A percentile compares a stretch with the other conserved stretches of the same genome.
These are phyloP conservation scores for Hamamelis virginiana DNA, from an alignment of 164 flowering plant genomes.

Conservation along the genomic window DNA sequence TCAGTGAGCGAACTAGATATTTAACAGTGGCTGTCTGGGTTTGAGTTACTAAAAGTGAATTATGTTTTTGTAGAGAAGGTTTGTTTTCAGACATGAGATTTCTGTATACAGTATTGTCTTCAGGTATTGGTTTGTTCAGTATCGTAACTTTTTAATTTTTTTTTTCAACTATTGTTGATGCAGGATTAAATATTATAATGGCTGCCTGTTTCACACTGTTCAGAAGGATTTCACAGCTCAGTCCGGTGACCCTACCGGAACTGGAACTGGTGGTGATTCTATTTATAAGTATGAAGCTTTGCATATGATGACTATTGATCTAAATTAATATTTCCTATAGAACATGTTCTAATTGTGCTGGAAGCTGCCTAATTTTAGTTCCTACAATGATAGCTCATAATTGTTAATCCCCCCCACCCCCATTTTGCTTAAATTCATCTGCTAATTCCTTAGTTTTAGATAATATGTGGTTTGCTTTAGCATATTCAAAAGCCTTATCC, in stretches of 20 bases:
- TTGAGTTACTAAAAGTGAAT: too few species aligned
- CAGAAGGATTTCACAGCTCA: constrained; percentile 94
- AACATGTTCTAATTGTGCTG: neutral
- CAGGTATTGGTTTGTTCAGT: neutral
- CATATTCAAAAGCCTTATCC: neutral
- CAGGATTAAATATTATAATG: constrained; percentile 95
- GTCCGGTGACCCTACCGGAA: constrained; percentile 95
- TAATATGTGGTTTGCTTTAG: neutral
- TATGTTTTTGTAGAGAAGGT: too few species aligned
- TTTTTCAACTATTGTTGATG: constrained; percentile 12
- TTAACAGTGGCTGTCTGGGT: too few species aligned
- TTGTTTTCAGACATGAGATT: too few species aligned
- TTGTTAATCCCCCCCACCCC: neutral
- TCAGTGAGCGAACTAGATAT: too few species aligned
- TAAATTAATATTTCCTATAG: neutral
- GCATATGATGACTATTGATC: neutral
- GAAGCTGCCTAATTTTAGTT: neutral
- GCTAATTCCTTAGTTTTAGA: neutral
- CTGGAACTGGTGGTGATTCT: constrained; percentile 85
- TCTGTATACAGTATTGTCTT: neutral
- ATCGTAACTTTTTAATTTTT: neutral
- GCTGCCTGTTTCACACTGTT: constrained; percentile 84
- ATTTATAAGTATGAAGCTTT: constrained; percentile 64
- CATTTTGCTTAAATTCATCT: constrained; percentile 1
- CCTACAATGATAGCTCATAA: neutral